Conservation (phyloP, 371 early-diverging fungal species). For the Umbelopsis sp. region DNA sequence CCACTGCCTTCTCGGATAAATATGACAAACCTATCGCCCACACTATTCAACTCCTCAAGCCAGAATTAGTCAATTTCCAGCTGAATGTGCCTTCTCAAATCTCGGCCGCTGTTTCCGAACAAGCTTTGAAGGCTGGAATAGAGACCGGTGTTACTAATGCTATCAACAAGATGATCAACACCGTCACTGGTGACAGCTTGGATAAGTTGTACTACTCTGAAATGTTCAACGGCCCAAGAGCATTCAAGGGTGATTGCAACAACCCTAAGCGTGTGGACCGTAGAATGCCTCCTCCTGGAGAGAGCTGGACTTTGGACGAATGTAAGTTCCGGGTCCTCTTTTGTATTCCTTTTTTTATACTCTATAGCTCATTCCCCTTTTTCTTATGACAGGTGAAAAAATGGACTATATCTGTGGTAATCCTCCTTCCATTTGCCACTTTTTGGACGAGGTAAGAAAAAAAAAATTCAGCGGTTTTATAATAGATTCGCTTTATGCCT, state of each 20-base stretch:
- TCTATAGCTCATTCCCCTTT: not conserved
- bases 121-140: slow-evolving; percentile 39
- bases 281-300: slow-evolving; percentile 58
- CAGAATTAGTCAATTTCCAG: slow-evolving; percentile 34
- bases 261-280: slow-evolving; percentile 51
- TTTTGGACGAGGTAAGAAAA: slow-evolving; percentile 35
- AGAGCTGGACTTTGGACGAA: slow-evolving; percentile 61
- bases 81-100: slow-evolving; percentile 33
- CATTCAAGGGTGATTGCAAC: slow-evolving; percentile 71
- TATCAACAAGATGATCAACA: slow-evolving; percentile 27
- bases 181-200: slow-evolving; percentile 28
- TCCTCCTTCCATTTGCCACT: slow-evolving; percentile 70
- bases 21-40: slow-evolving; percentile 44
- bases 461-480: not conserved
- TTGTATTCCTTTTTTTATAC: not conserved
- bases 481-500: too few species aligned
- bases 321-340: slow-evolving; percentile 35
- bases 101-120: slow-evolving; percentile 33
- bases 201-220: slow-evolving; percentile 46
- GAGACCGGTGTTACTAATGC: slow-evolving; percentile 23
- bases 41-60: slow-evolving; percentile 33
- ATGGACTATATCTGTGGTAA: slow-evolving; percentile 73
- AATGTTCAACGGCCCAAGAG: slow-evolving; percentile 60
- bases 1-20: slow-evolving; percentile 53
- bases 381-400: slow-evolving; percentile 34